Percentiles rank a stretch among this genome's conserved stretches.
These are phyloP conservation scores for Adansonia gregorii DNA, from an alignment of 441 rosid genomes.

Conservation along the genomic window DNA sequence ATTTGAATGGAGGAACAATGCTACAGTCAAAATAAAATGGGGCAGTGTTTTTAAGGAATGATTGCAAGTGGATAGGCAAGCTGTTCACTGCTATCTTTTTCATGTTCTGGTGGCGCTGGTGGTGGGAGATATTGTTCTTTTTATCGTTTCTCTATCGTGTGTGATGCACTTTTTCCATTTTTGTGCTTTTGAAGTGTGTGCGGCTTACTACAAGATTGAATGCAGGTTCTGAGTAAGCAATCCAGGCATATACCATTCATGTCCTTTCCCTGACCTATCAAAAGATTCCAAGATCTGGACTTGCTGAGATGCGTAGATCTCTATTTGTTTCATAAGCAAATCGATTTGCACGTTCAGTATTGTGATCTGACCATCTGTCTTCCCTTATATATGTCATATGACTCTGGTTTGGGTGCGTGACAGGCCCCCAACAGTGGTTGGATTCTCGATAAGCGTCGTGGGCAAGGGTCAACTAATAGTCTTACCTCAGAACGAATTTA, in stretches of 20 bases:
- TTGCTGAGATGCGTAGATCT: slow-evolving; percentile 76
- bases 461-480: slow-evolving; percentile 60
- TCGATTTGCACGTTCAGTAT: too few species aligned
- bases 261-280: slow-evolving; percentile 89
- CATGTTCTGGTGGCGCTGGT: not conserved
- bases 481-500: slow-evolving; percentile 70
- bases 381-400: not conserved
- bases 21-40: not conserved
- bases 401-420: slow-evolving; percentile 4
- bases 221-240: slow-evolving; percentile 97
- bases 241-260: slow-evolving; percentile 82
- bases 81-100: not conserved
- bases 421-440: slow-evolving; percentile 71
- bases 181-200: not conserved
- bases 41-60: not conserved
- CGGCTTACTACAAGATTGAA: slow-evolving; percentile 27
- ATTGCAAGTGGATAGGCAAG: not conserved
- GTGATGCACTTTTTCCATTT: not conserved
- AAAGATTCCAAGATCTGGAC: slow-evolving; percentile 81
- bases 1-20: not conserved
- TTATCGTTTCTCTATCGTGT: not conserved
- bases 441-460: slow-evolving; percentile 70
- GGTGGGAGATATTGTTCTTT: not conserved
- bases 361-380: slow-evolving; percentile 25
- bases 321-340: too few species aligned